Evolutionary conservation across 1,284 basidiomycete species (phyloP).

Genomic region (Apiotrichum porosum): DNA sequence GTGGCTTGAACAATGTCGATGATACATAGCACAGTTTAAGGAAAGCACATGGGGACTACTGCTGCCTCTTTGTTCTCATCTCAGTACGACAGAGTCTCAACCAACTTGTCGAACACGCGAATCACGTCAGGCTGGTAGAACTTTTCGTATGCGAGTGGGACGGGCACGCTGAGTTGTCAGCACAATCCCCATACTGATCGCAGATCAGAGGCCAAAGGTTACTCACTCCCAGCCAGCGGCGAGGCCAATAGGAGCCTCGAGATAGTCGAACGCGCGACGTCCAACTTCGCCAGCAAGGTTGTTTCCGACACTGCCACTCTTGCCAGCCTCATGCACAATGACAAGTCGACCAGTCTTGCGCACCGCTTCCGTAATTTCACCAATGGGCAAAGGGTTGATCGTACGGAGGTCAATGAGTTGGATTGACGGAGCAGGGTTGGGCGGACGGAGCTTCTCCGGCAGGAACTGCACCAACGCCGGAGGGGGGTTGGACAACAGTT

Average conservation of each 20-base stretch:
- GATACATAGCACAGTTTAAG: too few relatives aligned
- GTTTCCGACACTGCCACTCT: constrained; percentile 76
- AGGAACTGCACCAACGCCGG: constrained; percentile 62
- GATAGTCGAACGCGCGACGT: constrained; percentile 75
- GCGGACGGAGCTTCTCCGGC: constrained; percentile 62
- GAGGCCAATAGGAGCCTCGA: constrained; percentile 80
- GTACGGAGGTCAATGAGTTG: constrained; percentile 89
- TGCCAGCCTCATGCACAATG: constrained; percentile 85
- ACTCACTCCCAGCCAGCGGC: constrained; percentile 90
- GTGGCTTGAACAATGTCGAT: too few relatives aligned
- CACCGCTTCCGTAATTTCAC: constrained; percentile 74
- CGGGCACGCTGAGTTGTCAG: constrained; percentile 60
- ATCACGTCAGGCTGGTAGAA: constrained; percentile 84
- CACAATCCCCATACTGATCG: neutral
- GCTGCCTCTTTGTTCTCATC: too few relatives aligned
- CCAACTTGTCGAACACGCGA: constrained; percentile 72
- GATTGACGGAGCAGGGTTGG: constrained; percentile 55
- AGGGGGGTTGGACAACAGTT: constrained; percentile 55
- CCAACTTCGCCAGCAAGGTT: constrained; percentile 83
- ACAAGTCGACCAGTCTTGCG: constrained; percentile 74
- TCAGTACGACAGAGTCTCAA: constrained; percentile 74
- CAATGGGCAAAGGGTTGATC: constrained; percentile 82
- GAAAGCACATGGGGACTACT: too few relatives aligned
- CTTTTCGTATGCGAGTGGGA: constrained; percentile 78
- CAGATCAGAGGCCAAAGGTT: neutral